phyloP scores from a whole-genome alignment of 2,329 filamentous ascomycete species.

The Diaporthe ilicicola region DNA sequence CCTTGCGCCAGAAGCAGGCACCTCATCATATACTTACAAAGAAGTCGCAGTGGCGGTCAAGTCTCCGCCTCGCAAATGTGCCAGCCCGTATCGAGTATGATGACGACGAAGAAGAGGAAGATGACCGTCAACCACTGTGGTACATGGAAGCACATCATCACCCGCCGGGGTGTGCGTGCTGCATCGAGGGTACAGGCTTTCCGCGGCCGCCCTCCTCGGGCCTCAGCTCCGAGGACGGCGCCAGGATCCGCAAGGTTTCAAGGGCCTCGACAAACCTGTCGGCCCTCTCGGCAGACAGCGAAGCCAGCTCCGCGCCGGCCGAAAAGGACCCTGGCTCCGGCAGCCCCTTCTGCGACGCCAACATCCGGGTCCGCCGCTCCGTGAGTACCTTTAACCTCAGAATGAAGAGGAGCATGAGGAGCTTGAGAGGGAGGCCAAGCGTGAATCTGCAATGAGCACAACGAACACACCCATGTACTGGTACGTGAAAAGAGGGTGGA shows the following conservation, averaged over 20 bases:
- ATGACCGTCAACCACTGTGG: neutral
- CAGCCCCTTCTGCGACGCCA: neutral
- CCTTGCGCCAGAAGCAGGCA: neutral
- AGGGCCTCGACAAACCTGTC: neutral
- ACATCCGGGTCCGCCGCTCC: neutral
- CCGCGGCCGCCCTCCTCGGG: neutral
- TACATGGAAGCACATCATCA: neutral
- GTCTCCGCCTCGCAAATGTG: neutral
- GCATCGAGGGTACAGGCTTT: constrained; percentile 11
- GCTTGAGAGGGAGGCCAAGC: neutral
- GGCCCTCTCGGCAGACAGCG: neutral
- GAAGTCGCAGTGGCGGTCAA: constrained; percentile 22
- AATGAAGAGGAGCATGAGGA: constrained; percentile 23
- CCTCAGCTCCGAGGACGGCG: neutral
- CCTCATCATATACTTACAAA: neutral
- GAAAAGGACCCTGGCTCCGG: neutral
- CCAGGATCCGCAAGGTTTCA: neutral
- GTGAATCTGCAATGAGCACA: neutral
- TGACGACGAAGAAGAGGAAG: neutral
- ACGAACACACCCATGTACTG: neutral
- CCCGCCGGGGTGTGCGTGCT: constrained; percentile 3
- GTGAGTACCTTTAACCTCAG: constrained; percentile 3
- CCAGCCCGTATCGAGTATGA: neutral
- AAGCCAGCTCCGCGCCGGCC: neutral
- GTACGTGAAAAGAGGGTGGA: neutral